These are phyloP conservation scores for Salix koriyanagi DNA, from an alignment of 345 rosid genomes.

Conservation along the genomic window DNA sequence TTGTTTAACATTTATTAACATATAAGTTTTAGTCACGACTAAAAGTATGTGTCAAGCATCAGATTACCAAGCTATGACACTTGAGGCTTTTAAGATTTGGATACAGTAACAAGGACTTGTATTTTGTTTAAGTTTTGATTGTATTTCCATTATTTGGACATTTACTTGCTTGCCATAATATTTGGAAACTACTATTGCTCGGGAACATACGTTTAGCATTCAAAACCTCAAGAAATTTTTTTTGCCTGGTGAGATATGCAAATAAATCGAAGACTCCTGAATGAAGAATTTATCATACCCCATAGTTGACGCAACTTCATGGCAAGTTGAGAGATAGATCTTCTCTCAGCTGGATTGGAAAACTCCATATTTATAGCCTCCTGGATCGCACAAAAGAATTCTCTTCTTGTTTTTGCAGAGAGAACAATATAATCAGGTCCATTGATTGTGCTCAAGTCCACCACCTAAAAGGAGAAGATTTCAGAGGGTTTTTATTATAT, in stretches of 20 bases:
- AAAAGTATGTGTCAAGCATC: no score
- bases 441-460: conserved; percentile 59
- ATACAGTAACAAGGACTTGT: no score
- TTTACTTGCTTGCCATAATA: no score
- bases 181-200: no score
- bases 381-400: conserved; percentile 65
- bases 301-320: conserved; percentile 64
- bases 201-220: no score
- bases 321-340: conserved; percentile 61
- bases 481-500: not conserved
- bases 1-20: no score
- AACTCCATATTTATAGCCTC: conserved; percentile 66
- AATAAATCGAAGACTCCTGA: not conserved
- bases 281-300: conserved; percentile 49
- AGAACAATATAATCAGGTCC: conserved; percentile 63
- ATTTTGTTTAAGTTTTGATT: no score
- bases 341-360: conserved; percentile 58
- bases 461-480: conserved; percentile 46
- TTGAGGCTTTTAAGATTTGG: no score
- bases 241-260: not conserved
- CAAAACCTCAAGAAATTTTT: no score
- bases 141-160: no score
- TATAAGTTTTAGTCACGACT: no score
- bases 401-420: conserved; percentile 56
- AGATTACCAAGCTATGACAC: no score